Base-by-base conservation (phyloP, 2,329 filamentous ascomycete genomes). In the Metarhizium guizhouense region DNA sequence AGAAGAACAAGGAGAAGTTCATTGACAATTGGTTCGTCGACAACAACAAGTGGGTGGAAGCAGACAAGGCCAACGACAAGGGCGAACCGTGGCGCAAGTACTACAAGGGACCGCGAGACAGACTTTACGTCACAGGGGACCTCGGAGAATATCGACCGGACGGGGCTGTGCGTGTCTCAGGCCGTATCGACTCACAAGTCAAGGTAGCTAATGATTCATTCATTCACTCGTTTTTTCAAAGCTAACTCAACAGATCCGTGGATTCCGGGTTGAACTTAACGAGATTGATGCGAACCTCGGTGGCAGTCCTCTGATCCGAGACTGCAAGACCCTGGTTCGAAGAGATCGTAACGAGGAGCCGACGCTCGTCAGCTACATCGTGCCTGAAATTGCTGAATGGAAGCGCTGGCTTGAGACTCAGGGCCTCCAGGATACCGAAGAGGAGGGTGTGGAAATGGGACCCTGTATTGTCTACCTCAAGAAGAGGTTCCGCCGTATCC, bases 251-350 rank as follows among this genome's bases (percentile, higher is more conserved):
- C 25, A 25, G 25, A 93, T 97, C 61, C 87, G 94, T 58, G 93
- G 93, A 1, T 97, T 96, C 78, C 82, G 93, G 58, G 95, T 99
- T 62, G 94, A 99, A 73, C 84, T 97, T 48, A 87, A 87, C 60
- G 94, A 97, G 62, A 96, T 97, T 62, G 92, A 97, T 70, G 87
- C 79, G 45, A 86, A 95, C 68, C 75, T 96, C 50, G 87, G 84
- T 54, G 80, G 84, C 48, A 83, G 89, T 71, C 84, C 82, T 0
- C 73, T 95, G 29, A 82, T 97, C 29, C 81, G 90, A 45, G 93
- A 97, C 62, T 90, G 88, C 70, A 85, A 90, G 62, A 97, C 93
- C 0, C 74, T 97, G 3, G 83, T 97, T 4, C 83, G 70, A 49
- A 61, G 67, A 58, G 60, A 69, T 43, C 38, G 45, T 8, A 63